Conservation (phyloP, 176 grass and related monocot species). For the Carex pumila region DNA sequence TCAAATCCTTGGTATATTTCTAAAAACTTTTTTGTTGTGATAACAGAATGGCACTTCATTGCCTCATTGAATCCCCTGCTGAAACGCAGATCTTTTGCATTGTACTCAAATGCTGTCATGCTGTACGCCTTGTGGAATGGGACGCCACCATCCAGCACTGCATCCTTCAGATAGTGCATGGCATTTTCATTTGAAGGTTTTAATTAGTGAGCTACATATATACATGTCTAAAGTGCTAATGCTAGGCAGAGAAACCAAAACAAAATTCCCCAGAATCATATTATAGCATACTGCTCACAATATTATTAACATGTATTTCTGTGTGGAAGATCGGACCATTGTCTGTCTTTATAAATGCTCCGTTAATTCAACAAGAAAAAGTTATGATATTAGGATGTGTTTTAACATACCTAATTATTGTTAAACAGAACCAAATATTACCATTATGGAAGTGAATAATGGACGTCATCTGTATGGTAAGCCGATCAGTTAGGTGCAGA, state of each 20-base stretch:
- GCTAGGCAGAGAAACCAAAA: background rate
- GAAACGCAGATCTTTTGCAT: slow-evolving; percentile 18
- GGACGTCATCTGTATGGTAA: too few relatives aligned
- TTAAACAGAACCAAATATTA: too few relatives aligned
- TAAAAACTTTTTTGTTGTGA: slow-evolving; percentile 25
- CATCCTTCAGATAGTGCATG: slow-evolving; percentile 27
- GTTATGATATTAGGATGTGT: too few relatives aligned
- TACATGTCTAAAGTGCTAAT: background rate
- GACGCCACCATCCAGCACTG: slow-evolving; percentile 22
- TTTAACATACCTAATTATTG: too few relatives aligned
- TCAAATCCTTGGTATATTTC: slow-evolving; percentile 10
- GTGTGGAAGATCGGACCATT: too few relatives aligned
- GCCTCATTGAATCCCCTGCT: slow-evolving; percentile 33
- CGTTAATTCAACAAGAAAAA: too few relatives aligned
- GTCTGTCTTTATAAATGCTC: too few relatives aligned
- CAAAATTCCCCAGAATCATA: too few relatives aligned
- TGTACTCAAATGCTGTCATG: slow-evolving; percentile 32
- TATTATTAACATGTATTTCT: too few relatives aligned
- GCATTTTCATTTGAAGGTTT: background rate
- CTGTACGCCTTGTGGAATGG: slow-evolving; percentile 38
- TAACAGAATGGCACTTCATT: slow-evolving; percentile 29
- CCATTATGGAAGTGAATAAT: too few relatives aligned
- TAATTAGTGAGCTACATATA: background rate
- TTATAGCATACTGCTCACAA: too few relatives aligned
- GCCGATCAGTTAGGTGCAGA: too few relatives aligned